Evolutionary conservation across 202 grass and related monocot species (phyloP), one percentile per base, ranked within the genome.

Genomic region (Zoysia matrella): DNA sequence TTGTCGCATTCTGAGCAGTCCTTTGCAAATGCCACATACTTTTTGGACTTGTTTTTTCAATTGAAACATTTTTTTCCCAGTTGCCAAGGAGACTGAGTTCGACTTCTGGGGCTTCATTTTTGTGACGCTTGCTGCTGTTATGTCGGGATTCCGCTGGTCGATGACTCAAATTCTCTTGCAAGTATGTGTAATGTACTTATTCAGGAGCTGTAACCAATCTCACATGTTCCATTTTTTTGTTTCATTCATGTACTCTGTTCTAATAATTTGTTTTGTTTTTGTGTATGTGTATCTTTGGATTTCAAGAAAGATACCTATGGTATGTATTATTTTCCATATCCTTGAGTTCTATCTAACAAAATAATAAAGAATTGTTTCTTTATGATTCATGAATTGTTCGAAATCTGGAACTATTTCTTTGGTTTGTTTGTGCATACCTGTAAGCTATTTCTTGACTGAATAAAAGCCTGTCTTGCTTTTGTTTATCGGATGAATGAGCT

Each of bases 101-200:
- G 87, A 99, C 51, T 99, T 99, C 72, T 99, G 89, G 96, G 96
- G 96, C 72, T 99, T 99, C 82, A 76, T 94, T 81, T 99, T 99
- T 77, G 96, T 99, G 76, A 92, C 87, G 8, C 89, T 99, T 89
- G 96, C 96, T 89, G 93, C 96, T 86, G 96, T 99, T 86, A 99
- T 99, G 96, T 96, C 93, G 30, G 96, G 96, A 72, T 99, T 96
- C 67, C 91, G 96, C 63, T 99, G 96, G 96, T 99, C 91, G 65
- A 99, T 99, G 96, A 99, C 96, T 80, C 96, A 99, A 56, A 95
- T 99, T 84, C 85, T 99, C 44, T 89, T 99, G 85, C 96, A 99
- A 82, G 96, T 99, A 73, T 74, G 86, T 71, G 18, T 11, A 69
- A 72, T 83, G 2, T 15, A 60, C 14, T 81, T 8, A 5, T 40